Conservation (phyloP, 192 early-diverging fungal genomes). For the Rhizophagus clarus region DNA sequence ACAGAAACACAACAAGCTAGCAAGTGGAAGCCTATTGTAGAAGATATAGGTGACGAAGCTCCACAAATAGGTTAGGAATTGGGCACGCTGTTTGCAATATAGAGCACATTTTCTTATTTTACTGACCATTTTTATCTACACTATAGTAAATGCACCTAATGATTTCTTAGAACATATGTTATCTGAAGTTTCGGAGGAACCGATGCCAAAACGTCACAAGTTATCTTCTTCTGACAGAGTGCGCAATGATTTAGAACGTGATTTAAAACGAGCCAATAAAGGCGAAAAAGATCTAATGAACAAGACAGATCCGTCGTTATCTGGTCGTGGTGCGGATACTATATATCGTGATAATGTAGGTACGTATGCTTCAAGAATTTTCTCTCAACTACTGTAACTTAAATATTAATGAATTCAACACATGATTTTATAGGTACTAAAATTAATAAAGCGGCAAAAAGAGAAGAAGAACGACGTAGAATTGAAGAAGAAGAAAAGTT, state of each 20-base stretch:
- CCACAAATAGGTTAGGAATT: slow-evolving; percentile 18
- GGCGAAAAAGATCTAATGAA: slow-evolving; percentile 25
- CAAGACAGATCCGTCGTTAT: slow-evolving; percentile 24
- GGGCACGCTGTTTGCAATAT: no score
- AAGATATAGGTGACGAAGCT: slow-evolving; percentile 1
- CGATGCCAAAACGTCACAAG: not conserved
- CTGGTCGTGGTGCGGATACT: slow-evolving; percentile 42
- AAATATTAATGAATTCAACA: slow-evolving; percentile 2
- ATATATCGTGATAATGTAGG: slow-evolving; percentile 46
- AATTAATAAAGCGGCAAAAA: slow-evolving; percentile 45
- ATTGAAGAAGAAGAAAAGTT: slow-evolving; percentile 54
- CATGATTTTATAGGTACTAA: slow-evolving; percentile 41
- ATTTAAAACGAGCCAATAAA: slow-evolving; percentile 25
- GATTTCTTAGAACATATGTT: not conserved
- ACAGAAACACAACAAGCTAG: not conserved
- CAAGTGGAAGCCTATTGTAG: slow-evolving; percentile 27
- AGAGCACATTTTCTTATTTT: not conserved
- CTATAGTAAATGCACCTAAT: not conserved
- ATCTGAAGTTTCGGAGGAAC: not conserved
- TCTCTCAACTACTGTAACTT: not conserved
- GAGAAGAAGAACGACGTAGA: slow-evolving; percentile 42
- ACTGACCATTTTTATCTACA: not conserved
- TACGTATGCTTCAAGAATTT: not conserved
- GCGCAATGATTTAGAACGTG: slow-evolving; percentile 32
- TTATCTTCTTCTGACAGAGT: slow-evolving; percentile 32